phyloP scores from a whole-genome alignment of 1,284 basidiomycete species.

The Austroboletus novae-zelandiae region DNA sequence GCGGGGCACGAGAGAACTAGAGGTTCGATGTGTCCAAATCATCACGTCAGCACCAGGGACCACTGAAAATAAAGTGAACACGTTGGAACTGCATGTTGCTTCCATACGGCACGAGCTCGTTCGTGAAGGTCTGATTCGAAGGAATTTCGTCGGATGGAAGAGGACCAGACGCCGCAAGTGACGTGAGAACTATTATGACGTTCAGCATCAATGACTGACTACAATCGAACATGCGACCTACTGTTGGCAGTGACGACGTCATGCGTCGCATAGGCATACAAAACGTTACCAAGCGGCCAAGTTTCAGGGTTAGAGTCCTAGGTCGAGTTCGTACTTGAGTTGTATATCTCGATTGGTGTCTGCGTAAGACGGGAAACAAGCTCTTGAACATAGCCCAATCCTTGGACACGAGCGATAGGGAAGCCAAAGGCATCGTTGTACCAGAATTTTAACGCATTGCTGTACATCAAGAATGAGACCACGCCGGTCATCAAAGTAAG shows the following conservation, averaged over 20 bases:
- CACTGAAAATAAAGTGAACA: conserved; percentile 1
- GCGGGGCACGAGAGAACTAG: conserved; percentile 30
- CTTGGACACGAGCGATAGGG: conserved; percentile 73
- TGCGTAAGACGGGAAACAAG: conserved; percentile 77
- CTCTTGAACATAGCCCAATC: conserved; percentile 84
- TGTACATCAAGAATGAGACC: conserved; percentile 1
- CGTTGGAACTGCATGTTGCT: conserved; percentile 36
- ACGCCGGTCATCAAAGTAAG: no score
- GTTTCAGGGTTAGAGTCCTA: conserved; percentile 65
- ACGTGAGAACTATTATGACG: conserved; percentile 44
- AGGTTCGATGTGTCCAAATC: background rate
- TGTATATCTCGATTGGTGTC: conserved; percentile 64
- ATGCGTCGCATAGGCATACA: conserved; percentile 87
- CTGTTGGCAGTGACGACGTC: conserved; percentile 82
- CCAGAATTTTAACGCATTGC: conserved; percentile 39
- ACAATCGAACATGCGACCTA: conserved; percentile 30
- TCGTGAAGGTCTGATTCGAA: conserved; percentile 37
- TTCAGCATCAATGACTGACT: background rate
- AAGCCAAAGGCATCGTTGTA: conserved; percentile 80
- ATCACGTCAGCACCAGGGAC: background rate
- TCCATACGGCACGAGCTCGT: conserved; percentile 31
- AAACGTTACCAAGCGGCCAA: conserved; percentile 77
- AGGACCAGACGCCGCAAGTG: conserved; percentile 48
- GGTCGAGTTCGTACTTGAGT: conserved; percentile 79
- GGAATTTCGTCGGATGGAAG: conserved; percentile 57